These are phyloP conservation scores for Rauvolfia tetraphylla DNA, from an alignment of 257 asterid species.

Conservation along the genomic window DNA sequence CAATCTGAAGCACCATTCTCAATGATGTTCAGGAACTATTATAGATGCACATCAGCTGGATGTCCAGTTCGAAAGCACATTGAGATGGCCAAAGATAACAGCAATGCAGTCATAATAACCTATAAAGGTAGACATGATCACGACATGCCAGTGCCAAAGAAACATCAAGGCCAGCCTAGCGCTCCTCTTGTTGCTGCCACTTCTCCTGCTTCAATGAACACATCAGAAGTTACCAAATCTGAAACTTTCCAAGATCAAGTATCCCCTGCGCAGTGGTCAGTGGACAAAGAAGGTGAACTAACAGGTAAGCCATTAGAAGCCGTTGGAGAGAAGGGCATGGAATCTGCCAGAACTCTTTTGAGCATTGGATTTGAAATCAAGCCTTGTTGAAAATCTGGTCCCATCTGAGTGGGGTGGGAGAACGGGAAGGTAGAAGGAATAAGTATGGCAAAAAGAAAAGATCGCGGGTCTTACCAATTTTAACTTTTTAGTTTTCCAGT, in stretches of 20 bases:
- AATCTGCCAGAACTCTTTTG: constrained; percentile 56
- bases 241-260: constrained; percentile 31
- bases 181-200: constrained; percentile 38
- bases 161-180: constrained; percentile 47
- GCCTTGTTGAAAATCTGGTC: constrained; percentile 47
- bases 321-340: constrained; percentile 41
- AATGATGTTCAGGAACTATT: constrained; percentile 70
- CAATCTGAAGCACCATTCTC: constrained; percentile 5
- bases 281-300: constrained; percentile 53
- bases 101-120: constrained; percentile 55
- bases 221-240: constrained; percentile 25
- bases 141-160: constrained; percentile 77
- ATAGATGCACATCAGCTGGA: constrained; percentile 86
- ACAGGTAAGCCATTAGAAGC: constrained; percentile 42
- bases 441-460: constrained; percentile 14
- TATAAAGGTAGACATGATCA: constrained; percentile 82
- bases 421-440: constrained; percentile 9
- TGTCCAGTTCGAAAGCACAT: constrained; percentile 89
- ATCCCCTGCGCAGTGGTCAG: constrained; percentile 52
- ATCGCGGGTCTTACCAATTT: background rate
- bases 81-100: constrained; percentile 64
- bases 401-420: constrained; percentile 8
- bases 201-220: constrained; percentile 34
- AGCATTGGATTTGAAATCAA: constrained; percentile 78
- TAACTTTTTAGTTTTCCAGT: constrained; percentile 6